Evolutionary conservation across 2,329 filamentous ascomycete genomes (phyloP).

Genomic region (Penicillium sp.): DNA sequence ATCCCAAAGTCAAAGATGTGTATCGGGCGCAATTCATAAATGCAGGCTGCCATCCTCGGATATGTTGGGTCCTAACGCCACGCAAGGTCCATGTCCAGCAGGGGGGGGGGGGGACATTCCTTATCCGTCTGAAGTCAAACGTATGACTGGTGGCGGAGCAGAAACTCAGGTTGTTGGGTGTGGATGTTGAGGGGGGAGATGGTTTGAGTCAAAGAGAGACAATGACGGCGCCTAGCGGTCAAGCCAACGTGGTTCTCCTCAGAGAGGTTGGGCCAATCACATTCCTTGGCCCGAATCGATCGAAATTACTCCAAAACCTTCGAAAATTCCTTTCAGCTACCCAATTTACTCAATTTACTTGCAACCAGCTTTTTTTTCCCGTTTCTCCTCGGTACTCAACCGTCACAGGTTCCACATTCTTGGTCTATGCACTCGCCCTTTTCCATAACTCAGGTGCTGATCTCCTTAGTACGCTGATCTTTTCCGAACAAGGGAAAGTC

Average conservation of each 20-base stretch:
- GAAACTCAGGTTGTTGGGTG: background rate
- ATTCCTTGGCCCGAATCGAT: background rate
- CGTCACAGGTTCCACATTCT: constrained; percentile 3
- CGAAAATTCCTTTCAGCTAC: background rate
- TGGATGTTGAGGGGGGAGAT: background rate
- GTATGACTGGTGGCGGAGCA: constrained; percentile 13
- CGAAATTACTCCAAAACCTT: constrained; percentile 5
- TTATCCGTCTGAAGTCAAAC: constrained; percentile 8
- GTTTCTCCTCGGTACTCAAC: constrained; percentile 8
- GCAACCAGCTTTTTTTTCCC: background rate
- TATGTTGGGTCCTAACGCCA: constrained; percentile 20
- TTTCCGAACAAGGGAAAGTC: background rate
- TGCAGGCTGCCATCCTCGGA: constrained; percentile 20
- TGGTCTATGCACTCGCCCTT: background rate
- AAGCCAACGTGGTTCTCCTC: constrained; percentile 7
- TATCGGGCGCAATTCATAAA: constrained; percentile 1
- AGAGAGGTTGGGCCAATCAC: constrained; percentile 10
- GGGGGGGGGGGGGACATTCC: constrained; percentile 11
- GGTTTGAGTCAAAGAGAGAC: background rate
- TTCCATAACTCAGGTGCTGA: constrained; percentile 3
- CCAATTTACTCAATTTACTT: background rate
- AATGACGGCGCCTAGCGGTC: constrained; percentile 4
- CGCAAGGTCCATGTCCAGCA: constrained; percentile 24
- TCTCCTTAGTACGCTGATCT: constrained; percentile 10
- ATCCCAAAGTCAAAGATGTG: background rate